A percentile compares a stretch with the other conserved stretches of the same genome.
Evolutionary conservation across 106 monocot genomes (phyloP).

Genomic region (Dactylorhiza incarnata): DNA sequence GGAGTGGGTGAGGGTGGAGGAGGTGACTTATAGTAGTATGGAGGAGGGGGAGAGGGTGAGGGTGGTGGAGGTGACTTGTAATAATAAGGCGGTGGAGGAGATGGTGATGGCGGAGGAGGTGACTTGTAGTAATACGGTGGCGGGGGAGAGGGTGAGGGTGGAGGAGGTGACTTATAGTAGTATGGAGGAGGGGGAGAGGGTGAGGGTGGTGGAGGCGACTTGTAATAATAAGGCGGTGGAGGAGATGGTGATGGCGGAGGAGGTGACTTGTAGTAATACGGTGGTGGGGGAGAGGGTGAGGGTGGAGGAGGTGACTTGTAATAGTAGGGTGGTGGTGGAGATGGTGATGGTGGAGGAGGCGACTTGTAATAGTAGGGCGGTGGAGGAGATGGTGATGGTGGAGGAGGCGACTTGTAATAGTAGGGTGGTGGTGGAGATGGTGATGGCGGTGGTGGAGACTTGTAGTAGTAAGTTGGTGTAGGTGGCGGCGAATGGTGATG

Average conservation of each 20-base stretch:
- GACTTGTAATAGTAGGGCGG: neutral
- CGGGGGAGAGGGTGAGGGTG: constrained; percentile 13
- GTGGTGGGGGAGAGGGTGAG: neutral
- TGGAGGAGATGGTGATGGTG: neutral
- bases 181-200: constrained; percentile 21
- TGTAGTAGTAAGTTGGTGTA: neutral
- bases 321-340: neutral
- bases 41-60: neutral
- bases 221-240: constrained; percentile 13
- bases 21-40: neutral
- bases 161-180: constrained; percentile 25
- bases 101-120: constrained; percentile 16
- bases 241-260: neutral
- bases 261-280: constrained; percentile 20
- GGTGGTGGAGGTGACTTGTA: constrained; percentile 27
- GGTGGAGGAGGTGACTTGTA: constrained; percentile 14
- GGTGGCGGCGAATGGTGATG: neutral
- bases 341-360: neutral
- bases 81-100: constrained; percentile 15
- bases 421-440: constrained; percentile 9
- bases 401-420: constrained; percentile 16
- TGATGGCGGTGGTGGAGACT: constrained; percentile 10
- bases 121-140: constrained; percentile 21
- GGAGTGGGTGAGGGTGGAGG: neutral
- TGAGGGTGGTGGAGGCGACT: neutral